Percentiles rank a stretch among this genome's conserved stretches.
Conservation (phyloP, 1,284 basidiomycete species). For the Marasmius tenuissimus region DNA sequence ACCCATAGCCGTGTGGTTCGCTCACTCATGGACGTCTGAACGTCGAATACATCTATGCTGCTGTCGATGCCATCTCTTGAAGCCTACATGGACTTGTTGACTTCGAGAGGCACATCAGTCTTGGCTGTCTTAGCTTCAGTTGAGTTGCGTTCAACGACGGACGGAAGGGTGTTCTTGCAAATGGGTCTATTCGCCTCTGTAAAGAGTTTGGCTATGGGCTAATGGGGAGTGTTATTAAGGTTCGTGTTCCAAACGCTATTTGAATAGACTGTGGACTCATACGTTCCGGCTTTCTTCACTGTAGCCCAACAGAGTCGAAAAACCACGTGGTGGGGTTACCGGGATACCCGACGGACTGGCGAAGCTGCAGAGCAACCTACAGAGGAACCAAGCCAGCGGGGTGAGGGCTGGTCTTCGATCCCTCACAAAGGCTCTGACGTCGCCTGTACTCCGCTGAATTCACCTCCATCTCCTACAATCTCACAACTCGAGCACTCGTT, state of each 20-base stretch:
- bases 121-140: neutral
- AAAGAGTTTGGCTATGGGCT: neutral
- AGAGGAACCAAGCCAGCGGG: slow-evolving; percentile 43
- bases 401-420: slow-evolving; percentile 52
- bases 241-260: neutral
- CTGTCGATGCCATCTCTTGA: neutral
- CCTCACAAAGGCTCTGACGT: slow-evolving; percentile 32
- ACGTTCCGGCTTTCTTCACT: neutral
- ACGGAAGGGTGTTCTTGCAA: neutral
- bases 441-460: too few relatives aligned
- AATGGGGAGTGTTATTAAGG: neutral
- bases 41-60: neutral
- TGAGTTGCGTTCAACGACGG: neutral
- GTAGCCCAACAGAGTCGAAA: slow-evolving; percentile 6
- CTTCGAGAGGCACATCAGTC: neutral
- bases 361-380: slow-evolving; percentile 36
- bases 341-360: slow-evolving; percentile 45
- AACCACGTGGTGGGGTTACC: slow-evolving; percentile 44
- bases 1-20: too few relatives aligned
- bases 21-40: too few relatives aligned
- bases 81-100: neutral
- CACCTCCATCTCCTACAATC: too few relatives aligned
- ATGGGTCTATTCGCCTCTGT: neutral
- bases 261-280: neutral
- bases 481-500: too few relatives aligned